phyloP scores from a whole-genome alignment of 148 eudicot genomes.

The Amaranthus hypochondriacus region DNA sequence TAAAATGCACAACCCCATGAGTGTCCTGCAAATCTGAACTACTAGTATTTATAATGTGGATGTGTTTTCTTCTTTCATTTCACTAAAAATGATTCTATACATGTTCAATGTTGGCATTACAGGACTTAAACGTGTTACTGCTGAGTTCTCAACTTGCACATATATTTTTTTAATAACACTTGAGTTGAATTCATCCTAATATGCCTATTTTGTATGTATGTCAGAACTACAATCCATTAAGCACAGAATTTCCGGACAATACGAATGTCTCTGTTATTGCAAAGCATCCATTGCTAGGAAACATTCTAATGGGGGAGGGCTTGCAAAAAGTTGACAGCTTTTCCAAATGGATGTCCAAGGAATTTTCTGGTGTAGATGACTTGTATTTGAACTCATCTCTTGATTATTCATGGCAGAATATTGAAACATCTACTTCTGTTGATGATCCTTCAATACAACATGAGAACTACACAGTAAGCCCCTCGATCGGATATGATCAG shows the following conservation, averaged over 20 bases:
- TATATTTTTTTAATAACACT: background rate
- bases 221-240: conserved; percentile 34
- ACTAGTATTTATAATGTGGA: background rate
- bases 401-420: conserved; percentile 48
- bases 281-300: conserved; percentile 37
- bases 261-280: conserved; percentile 20
- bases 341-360: conserved; percentile 62
- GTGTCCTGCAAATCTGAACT: background rate
- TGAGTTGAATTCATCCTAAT: conserved; percentile 11
- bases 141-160: background rate
- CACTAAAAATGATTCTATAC: background rate
- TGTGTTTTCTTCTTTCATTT: background rate
- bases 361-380: conserved; percentile 43
- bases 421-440: conserved; percentile 27
- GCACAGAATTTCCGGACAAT: conserved; percentile 23
- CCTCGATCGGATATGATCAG: conserved; percentile 63
- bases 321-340: conserved; percentile 68
- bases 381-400: conserved; percentile 43
- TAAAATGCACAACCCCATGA: background rate
- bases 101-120: background rate
- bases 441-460: conserved; percentile 45
- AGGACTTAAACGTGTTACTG: background rate
- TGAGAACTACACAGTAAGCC: conserved; percentile 47
- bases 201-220: conserved; percentile 6
- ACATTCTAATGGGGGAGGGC: conserved; percentile 33